These are phyloP conservation scores for Cystofilobasidium ferigula DNA, from an alignment of 768 basidiomycete genomes.

Conservation along the genomic window DNA sequence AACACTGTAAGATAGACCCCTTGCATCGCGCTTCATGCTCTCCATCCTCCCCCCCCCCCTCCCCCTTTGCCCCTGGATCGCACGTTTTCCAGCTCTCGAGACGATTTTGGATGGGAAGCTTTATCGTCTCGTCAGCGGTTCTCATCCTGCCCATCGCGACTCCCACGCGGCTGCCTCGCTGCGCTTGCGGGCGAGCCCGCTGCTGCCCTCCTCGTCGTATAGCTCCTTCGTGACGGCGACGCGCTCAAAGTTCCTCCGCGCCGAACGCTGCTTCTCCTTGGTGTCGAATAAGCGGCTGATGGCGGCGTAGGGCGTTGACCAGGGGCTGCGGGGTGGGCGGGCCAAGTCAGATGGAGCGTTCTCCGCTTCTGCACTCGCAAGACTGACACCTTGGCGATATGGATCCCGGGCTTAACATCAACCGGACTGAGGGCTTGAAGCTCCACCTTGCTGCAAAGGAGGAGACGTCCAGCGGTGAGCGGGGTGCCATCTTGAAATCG, in stretches of 20 bases:
- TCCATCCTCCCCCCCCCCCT: too few relatives aligned
- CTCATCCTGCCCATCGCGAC: neutral
- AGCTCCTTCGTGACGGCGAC: neutral
- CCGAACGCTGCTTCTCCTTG: neutral
- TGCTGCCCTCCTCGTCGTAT: conserved; percentile 7
- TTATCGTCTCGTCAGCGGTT: neutral
- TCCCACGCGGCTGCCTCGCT: neutral
- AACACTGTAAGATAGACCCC: neutral
- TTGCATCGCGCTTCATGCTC: neutral
- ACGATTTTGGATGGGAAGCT: too few relatives aligned
- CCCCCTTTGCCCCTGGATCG: neutral
- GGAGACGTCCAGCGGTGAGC: neutral
- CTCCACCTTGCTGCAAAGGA: neutral
- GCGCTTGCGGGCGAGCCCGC: neutral
- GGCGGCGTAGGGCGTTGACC: conserved; percentile 6
- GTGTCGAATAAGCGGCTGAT: neutral
- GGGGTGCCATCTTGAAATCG: neutral
- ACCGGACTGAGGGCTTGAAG: neutral
- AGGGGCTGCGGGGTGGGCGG: neutral
- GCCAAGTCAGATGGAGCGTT: neutral
- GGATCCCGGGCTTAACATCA: neutral
- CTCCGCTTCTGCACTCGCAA: too few relatives aligned
- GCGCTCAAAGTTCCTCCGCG: neutral
- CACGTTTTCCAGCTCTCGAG: neutral
- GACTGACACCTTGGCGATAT: conserved; percentile 1